Evolutionary conservation across 345 rosid species (phyloP).

Genomic region (Eucalyptus camaldulensis): DNA sequence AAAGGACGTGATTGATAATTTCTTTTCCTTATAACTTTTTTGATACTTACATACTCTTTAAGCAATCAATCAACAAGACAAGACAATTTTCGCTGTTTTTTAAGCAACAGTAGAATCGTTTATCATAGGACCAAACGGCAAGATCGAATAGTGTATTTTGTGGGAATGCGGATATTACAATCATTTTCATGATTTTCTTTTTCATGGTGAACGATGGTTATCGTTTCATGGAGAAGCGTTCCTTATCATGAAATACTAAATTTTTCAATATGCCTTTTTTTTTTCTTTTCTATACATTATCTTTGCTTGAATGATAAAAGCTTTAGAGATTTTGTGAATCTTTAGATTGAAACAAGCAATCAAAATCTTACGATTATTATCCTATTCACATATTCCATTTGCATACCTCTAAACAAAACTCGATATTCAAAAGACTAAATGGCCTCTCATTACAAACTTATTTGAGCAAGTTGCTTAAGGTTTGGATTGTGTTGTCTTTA

Average conservation of each 20-base stretch:
- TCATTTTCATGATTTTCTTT: background rate
- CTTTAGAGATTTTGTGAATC: background rate
- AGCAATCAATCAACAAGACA: background rate
- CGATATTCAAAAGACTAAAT: fast-evolving
- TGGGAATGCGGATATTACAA: background rate
- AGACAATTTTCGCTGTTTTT: background rate
- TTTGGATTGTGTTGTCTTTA: background rate
- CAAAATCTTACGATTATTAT: background rate
- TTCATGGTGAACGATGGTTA: background rate
- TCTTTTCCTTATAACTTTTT: background rate
- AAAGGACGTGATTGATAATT: background rate
- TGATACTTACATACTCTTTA: background rate
- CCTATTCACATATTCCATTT: background rate
- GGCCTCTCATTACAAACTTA: background rate
- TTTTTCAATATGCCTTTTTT: background rate
- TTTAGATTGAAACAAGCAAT: background rate
- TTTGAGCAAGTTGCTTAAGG: background rate
- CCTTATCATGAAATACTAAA: background rate
- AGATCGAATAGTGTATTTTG: background rate
- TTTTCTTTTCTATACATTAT: background rate
- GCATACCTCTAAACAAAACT: background rate
- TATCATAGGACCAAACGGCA: background rate
- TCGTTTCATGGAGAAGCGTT: background rate
- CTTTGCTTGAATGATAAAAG: background rate
- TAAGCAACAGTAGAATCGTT: background rate